Evolutionary conservation across 805 yeast genomes (phyloP), one percentile per base, ranked within the genome.

Genomic region (Cyberlindnera meyerae): DNA sequence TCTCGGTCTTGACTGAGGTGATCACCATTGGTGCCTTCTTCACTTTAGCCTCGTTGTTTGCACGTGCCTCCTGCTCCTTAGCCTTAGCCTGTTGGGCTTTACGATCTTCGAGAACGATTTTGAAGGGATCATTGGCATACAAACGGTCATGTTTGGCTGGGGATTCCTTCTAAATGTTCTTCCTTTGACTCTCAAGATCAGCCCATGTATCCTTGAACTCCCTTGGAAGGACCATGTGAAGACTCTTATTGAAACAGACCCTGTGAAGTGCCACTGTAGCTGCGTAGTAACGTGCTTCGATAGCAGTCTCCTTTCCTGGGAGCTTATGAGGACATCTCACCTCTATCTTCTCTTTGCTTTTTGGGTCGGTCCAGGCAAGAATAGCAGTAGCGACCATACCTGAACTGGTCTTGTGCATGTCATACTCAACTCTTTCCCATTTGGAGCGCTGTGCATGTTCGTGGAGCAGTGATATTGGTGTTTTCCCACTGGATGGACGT

Each of bases 191-290:
- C 37, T 85, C 95, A 40, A 90, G 61, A 15, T 73, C 76, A 16
- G 68, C 58, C 97, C 97, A 90, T 18, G 85, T 65, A 33, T 74
- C 74, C 45, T 86, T 77, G 55, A 86, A 95, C 22, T 81, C 77
- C 4, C 80, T 75, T 0, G 97, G 97, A 11, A 90, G 67, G 51
- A 87, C 81, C 89, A 89, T 79, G 42, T 84, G 84, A 60, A 90
- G 57, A 54, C 86, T 88, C 49, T 88, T 88, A 48, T 79, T 80
- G 42, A 78, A 84, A 25, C 89, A 79, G 14, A 90, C 70, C 24
- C 95, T 66, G 55, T 78, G 89, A 43, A 90, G 59, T 0, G 90
- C 93, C 47, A 82, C 85, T 0, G 97, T 88, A 0, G 98, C 97
- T 0, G 90, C 88, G 51, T 73, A 71, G 56, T 89, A 95, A 31